These are phyloP conservation scores for Pleurotus citrinopileatus DNA, from an alignment of 768 basidiomycete genomes.

Conservation along the genomic window DNA sequence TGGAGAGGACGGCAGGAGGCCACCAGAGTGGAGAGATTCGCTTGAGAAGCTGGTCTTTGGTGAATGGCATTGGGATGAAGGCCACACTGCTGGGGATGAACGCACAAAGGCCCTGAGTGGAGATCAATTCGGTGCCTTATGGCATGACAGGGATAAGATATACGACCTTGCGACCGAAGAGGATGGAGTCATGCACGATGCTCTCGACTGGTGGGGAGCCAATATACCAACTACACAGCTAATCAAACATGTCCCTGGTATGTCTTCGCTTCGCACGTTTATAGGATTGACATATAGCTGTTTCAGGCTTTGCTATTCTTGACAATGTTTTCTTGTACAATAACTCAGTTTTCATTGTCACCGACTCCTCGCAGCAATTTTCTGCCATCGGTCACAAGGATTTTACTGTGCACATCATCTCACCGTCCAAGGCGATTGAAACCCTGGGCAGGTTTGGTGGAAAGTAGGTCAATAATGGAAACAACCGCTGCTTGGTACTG, in stretches of 20 bases:
- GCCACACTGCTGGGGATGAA: slow-evolving; percentile 57
- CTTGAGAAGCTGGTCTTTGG: slow-evolving; percentile 68
- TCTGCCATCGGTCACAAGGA: slow-evolving; percentile 53
- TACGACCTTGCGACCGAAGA: slow-evolving; percentile 18
- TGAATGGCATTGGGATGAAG: slow-evolving; percentile 64
- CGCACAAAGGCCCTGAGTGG: slow-evolving; percentile 37
- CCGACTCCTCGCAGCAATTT: slow-evolving; percentile 59
- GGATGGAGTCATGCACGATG: slow-evolving; percentile 47
- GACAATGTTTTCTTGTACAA: slow-evolving; percentile 79
- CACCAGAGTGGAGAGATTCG: slow-evolving; percentile 49
- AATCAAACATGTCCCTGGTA: slow-evolving; percentile 66
- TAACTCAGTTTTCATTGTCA: slow-evolving; percentile 71
- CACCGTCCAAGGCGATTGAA: slow-evolving; percentile 43
- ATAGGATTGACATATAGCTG: background rate
- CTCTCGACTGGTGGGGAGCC: slow-evolving; percentile 52
- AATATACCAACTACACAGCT: slow-evolving; percentile 55
- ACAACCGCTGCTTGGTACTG: background rate
- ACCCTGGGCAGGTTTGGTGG: slow-evolving; percentile 52
- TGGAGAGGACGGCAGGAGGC: slow-evolving; percentile 45
- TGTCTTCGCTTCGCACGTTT: slow-evolving; percentile 13
- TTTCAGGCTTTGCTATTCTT: slow-evolving; percentile 75
- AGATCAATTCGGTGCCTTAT: slow-evolving; percentile 1
- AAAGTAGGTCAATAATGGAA: slow-evolving; percentile 33
- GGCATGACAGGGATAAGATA: slow-evolving; percentile 25
- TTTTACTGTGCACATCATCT: slow-evolving; percentile 52